A percentile compares a stretch with the other conserved stretches of the same genome.
phyloP scores from a whole-genome alignment of 371 early-diverging fungal species.

The Mortierella sp. region DNA sequence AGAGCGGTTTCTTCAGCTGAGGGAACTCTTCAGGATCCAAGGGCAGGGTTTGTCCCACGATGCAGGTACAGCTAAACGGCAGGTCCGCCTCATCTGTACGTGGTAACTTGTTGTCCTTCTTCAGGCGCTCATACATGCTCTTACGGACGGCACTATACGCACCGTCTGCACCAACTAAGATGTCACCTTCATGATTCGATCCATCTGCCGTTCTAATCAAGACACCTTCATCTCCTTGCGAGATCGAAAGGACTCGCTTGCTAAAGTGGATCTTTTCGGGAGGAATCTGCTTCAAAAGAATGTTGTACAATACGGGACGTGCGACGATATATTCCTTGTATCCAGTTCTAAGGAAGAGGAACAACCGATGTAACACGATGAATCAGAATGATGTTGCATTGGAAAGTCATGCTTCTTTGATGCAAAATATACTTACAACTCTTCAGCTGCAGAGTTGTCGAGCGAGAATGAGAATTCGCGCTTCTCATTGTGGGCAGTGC shows the following conservation, averaged over 20 bases:
- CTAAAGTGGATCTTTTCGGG: constrained; percentile 1
- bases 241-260: constrained; percentile 9
- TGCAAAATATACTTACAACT: background rate
- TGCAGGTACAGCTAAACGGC: constrained; percentile 12
- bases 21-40: constrained; percentile 21
- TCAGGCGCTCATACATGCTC: constrained; percentile 10
- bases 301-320: constrained; percentile 2
- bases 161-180: constrained; percentile 30
- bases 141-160: constrained; percentile 27
- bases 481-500: constrained; percentile 6
- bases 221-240: constrained; percentile 7
- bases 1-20: background rate
- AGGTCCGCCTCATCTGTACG: constrained; percentile 2
- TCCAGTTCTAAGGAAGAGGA: background rate
- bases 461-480: constrained; percentile 3
- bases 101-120: background rate
- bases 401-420: too few relatives aligned
- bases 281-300: constrained; percentile 18
- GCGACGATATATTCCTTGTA: background rate
- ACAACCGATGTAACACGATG: too few relatives aligned
- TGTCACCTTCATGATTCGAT: constrained; percentile 10
- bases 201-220: constrained; percentile 12
- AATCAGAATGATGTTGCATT: too few relatives aligned
- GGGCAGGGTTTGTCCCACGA: constrained; percentile 22
- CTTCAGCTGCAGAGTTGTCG: constrained; percentile 8